phyloP scores from a whole-genome alignment of 1,284 basidiomycete species.

The Meira miltonrushii region DNA sequence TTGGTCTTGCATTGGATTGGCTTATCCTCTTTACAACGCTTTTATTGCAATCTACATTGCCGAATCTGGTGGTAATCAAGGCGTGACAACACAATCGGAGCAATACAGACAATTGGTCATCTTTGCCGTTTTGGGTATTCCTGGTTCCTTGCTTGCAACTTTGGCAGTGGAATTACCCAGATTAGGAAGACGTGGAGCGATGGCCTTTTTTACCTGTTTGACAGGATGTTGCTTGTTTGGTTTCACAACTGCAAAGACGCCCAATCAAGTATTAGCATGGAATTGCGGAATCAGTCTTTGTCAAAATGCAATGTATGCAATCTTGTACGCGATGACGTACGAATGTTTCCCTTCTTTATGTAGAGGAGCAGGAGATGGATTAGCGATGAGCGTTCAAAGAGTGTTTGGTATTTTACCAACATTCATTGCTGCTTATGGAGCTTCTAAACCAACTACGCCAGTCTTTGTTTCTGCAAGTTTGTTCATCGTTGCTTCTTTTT shows the following conservation, averaged over 20 bases:
- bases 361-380: slow-evolving; percentile 67
- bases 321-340: slow-evolving; percentile 51
- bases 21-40: slow-evolving; percentile 67
- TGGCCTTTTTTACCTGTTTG: slow-evolving; percentile 62
- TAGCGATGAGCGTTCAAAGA: slow-evolving; percentile 59
- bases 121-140: slow-evolving; percentile 63
- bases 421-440: slow-evolving; percentile 5
- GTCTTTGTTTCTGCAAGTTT: slow-evolving; percentile 67
- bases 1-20: slow-evolving; percentile 68
- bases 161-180: slow-evolving; percentile 61
- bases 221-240: slow-evolving; percentile 67
- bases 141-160: slow-evolving; percentile 62
- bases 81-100: slow-evolving; percentile 55
- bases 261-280: slow-evolving; percentile 64
- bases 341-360: slow-evolving; percentile 69
- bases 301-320: slow-evolving; percentile 53
- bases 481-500: slow-evolving; percentile 62
- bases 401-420: neutral
- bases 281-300: slow-evolving; percentile 57
- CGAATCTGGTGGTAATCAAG: slow-evolving; percentile 54
- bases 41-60: slow-evolving; percentile 63
- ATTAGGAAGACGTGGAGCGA: slow-evolving; percentile 63
- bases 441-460: slow-evolving; percentile 56
- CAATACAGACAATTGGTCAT: slow-evolving; percentile 61
- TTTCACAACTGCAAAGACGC: slow-evolving; percentile 64